Base-by-base conservation (phyloP, 2,329 filamentous ascomycete species). In the Hymenoscyphus fraxineus region DNA sequence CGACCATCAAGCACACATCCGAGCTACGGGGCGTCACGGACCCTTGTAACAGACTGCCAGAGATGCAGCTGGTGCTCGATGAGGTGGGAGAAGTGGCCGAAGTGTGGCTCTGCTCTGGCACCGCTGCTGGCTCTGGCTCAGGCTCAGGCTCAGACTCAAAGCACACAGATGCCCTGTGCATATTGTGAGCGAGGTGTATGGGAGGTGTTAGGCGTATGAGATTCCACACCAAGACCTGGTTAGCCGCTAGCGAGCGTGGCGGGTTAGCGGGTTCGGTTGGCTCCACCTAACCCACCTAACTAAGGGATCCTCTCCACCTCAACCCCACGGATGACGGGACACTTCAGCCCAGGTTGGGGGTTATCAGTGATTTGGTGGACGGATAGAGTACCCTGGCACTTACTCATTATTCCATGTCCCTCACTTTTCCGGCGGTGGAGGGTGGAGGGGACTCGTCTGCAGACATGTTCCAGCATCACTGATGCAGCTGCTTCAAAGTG, bases 11-110 rank as follows among this genome's bases (percentile, higher is more conserved):
- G 19, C 54, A 31, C 39, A 69, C 59, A 56, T 51, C 58, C 67
- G 65, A 71, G 68, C 65, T 71, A 67, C 69, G 68, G 68, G 66
- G 68, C 27, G 64, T 67, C 68, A 65, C 69, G 64, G 56, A 64
- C 66, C 68, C 66, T 68, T 68, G 68, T 67, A 66, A 66, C 67
- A 67, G 65, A 65, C 54, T 62, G 64, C 62, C 69, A 68, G 62
- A 65, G 64, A 65, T 61, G 65, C 66, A 68, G 58, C 55, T 67
- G 39, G 63, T 22, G 44, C 44, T 47, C 44, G 44, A 47, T 47
- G 41, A 47, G 41, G 41, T 47, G 41, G 41, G 41, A 47, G 41
- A 47, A 47, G 16, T n/a, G 41, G 41, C 41, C 41, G 41, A 47
- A 47, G 44, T 47, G 44, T 47, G 44, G 44, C n/a, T 51, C n/a